These are phyloP conservation scores for Kluyveromyces siamensis DNA, from an alignment of 805 yeast genomes.

Conservation along the genomic window DNA sequence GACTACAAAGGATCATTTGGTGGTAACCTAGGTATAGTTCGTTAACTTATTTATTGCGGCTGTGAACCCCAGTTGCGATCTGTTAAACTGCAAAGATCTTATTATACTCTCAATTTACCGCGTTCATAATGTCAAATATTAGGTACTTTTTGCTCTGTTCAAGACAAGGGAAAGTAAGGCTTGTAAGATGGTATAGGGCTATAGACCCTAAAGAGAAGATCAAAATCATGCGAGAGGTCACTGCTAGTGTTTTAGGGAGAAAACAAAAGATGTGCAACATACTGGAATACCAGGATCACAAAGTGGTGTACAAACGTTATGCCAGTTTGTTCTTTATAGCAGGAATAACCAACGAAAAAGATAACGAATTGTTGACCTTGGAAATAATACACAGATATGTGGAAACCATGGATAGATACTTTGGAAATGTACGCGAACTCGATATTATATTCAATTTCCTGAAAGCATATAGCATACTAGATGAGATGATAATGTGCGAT, in stretches of 20 bases:
- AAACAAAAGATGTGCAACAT: slow-evolving; percentile 94
- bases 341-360: slow-evolving; percentile 46
- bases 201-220: slow-evolving; percentile 77
- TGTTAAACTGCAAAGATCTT: not conserved
- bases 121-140: slow-evolving; percentile 33
- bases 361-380: slow-evolving; percentile 76
- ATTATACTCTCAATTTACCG: no score
- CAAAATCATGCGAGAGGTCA: slow-evolving; percentile 74
- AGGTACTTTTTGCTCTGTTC: slow-evolving; percentile 76
- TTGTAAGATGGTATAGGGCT: slow-evolving; percentile 89
- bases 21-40: no score
- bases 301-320: slow-evolving; percentile 83
- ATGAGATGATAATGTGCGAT: slow-evolving; percentile 74
- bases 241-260: slow-evolving; percentile 76
- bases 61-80: no score
- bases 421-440: slow-evolving; percentile 92
- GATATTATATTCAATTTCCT: slow-evolving; percentile 95
- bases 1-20: no score
- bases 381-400: slow-evolving; percentile 90
- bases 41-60: no score
- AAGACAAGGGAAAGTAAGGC: slow-evolving; percentile 89
- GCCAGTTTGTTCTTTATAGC: slow-evolving; percentile 88
- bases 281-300: slow-evolving; percentile 65
- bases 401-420: slow-evolving; percentile 92
- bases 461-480: slow-evolving; percentile 85